Conservation (phyloP, 768 basidiomycete species). For the Lactarius deliciosus region DNA sequence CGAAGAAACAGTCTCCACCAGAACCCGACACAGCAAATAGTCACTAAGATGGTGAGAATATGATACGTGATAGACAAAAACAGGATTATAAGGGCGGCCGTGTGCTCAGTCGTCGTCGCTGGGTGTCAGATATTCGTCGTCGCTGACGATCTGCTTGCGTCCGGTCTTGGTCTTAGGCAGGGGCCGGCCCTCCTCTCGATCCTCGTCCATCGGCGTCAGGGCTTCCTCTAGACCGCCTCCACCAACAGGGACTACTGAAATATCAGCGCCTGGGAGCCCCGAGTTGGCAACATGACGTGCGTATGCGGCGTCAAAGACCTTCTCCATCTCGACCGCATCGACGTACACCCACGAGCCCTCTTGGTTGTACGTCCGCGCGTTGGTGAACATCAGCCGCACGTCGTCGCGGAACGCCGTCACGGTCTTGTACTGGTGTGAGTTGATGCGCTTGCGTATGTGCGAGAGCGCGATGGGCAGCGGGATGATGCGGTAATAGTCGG, state of each 20-base stretch:
- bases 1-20: slow-evolving; percentile 5
- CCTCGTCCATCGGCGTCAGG: slow-evolving; percentile 68
- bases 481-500: slow-evolving; percentile 92
- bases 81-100: slow-evolving; percentile 3
- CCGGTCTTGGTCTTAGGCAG: slow-evolving; percentile 58
- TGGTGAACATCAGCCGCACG: slow-evolving; percentile 90
- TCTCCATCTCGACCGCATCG: slow-evolving; percentile 94
- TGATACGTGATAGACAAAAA: slow-evolving; percentile 3
- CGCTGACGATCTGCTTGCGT: slow-evolving; percentile 74
- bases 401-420: slow-evolving; percentile 72
- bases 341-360: slow-evolving; percentile 95
- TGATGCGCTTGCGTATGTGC: slow-evolving; percentile 76
- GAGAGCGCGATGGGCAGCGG: slow-evolving; percentile 84
- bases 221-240: slow-evolving; percentile 63
- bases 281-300: slow-evolving; percentile 62
- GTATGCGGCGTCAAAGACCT: slow-evolving; percentile 74
- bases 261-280: slow-evolving; percentile 72
- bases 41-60: background rate
- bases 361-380: slow-evolving; percentile 91
- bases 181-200: slow-evolving; percentile 63
- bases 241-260: slow-evolving; percentile 42
- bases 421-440: slow-evolving; percentile 66
- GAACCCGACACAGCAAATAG: slow-evolving; percentile 2
- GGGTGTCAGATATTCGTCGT: slow-evolving; percentile 62
- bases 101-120: slow-evolving; percentile 63